These are phyloP conservation scores for Biscogniauxia marginata DNA, from an alignment of 2,329 filamentous ascomycete genomes.

Conservation along the genomic window DNA sequence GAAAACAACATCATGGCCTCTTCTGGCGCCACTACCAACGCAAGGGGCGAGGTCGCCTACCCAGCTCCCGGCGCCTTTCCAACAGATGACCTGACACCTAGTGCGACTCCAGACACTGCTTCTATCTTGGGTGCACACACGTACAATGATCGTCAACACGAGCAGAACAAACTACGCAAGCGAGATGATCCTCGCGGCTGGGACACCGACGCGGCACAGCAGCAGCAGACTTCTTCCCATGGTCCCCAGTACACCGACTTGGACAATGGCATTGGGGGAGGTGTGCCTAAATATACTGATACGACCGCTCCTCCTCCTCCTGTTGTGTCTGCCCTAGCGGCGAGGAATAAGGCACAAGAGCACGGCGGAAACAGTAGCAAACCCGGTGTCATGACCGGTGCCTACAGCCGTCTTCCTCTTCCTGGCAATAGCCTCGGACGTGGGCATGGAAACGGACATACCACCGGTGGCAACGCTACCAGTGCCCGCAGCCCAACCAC, in stretches of 20 bases:
- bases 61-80: background rate
- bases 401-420: conserved; percentile 18
- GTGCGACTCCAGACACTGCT: background rate
- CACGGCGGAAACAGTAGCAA: background rate
- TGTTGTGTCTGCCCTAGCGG: too few relatives aligned
- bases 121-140: background rate
- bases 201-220: conserved; percentile 5
- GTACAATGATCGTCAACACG: conserved; percentile 2
- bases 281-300: too few relatives aligned
- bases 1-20: background rate
- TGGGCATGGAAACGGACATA: background rate
- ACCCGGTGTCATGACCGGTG: conserved; percentile 25
- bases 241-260: conserved; percentile 19
- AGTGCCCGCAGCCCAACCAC: background rate
- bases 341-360: background rate
- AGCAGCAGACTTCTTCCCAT: background rate
- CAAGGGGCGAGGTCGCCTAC: background rate
- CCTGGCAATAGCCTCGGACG: background rate
- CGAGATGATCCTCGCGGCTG: conserved; percentile 17
- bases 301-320: too few relatives aligned
- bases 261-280: conserved; percentile 12
- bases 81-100: background rate
- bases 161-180: conserved; percentile 18
- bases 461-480: conserved; percentile 1
- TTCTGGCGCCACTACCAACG: background rate